A percentile compares a stretch with the other conserved stretches of the same genome.
Evolutionary conservation across 2,329 filamentous ascomycete genomes (phyloP).

Genomic region (Anisogramma anomala): DNA sequence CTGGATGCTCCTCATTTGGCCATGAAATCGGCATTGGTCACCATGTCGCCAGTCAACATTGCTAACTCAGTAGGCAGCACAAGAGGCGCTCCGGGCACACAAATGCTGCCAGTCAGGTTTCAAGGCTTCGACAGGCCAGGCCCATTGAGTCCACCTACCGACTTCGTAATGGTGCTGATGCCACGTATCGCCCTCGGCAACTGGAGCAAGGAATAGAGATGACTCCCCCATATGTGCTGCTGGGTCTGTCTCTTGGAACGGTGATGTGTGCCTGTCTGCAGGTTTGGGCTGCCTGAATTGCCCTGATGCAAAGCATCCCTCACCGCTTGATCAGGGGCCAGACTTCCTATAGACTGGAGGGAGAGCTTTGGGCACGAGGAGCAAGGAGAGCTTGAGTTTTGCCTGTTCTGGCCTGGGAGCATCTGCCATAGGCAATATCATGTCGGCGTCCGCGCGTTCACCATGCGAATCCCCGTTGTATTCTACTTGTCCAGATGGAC

Average conservation of each 20-base stretch:
- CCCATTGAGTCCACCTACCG: background rate
- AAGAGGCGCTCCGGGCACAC: too few species aligned
- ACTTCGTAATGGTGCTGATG: background rate
- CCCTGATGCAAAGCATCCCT: too few species aligned
- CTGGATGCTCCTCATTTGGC: background rate
- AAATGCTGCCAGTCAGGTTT: too few species aligned
- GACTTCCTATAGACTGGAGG: too few species aligned
- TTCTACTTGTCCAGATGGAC: conserved; percentile 1
- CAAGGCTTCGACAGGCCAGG: background rate
- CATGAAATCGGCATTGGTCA: background rate
- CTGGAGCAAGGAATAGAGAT: background rate
- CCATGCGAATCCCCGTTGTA: background rate
- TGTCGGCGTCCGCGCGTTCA: too few species aligned
- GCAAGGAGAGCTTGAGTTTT: too few species aligned
- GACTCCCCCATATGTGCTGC: background rate
- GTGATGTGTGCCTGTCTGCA: background rate
- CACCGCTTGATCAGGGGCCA: too few species aligned
- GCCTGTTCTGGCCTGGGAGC: too few species aligned
- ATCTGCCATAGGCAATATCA: too few species aligned
- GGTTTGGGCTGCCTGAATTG: background rate
- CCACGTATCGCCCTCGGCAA: background rate
- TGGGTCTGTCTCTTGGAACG: background rate
- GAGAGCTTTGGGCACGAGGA: too few species aligned
- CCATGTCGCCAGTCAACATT: too few species aligned
- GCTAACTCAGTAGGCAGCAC: too few species aligned